phyloP scores from a whole-genome alignment of 148 eudicot genomes.

The Rhododendron henanense region DNA sequence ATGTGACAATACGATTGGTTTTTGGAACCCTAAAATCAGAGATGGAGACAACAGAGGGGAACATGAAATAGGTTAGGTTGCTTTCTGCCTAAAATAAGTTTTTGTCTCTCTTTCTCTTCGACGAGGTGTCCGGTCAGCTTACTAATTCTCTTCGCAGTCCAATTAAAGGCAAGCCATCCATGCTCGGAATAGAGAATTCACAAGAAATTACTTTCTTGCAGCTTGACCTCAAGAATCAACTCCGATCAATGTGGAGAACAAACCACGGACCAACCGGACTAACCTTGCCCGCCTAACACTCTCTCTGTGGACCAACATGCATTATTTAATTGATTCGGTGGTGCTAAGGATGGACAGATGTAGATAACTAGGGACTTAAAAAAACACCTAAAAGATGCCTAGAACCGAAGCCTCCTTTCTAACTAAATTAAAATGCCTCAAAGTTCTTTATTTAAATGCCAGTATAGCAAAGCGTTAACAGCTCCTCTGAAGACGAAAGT shows the following conservation, averaged over 20 bases:
- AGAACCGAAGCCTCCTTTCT: background rate
- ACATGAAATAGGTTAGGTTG: background rate
- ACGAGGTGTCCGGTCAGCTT: too few relatives aligned
- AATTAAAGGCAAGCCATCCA: too few relatives aligned
- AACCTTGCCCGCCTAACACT: background rate
- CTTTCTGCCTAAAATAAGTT: background rate
- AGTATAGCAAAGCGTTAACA: background rate
- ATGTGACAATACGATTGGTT: background rate
- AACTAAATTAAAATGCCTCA: background rate
- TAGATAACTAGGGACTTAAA: background rate
- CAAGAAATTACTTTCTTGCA: too few relatives aligned
- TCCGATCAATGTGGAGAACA: too few relatives aligned
- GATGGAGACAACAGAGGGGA: conserved; percentile 2
- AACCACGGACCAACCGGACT: background rate
- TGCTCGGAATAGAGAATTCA: background rate
- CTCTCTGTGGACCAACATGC: background rate
- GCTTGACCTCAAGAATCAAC: too few relatives aligned
- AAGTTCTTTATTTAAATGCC: background rate
- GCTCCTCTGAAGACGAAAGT: background rate
- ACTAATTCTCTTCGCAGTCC: too few relatives aligned
- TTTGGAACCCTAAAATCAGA: background rate
- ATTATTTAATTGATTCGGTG: background rate
- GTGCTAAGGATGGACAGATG: background rate
- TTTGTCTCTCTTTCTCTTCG: background rate
- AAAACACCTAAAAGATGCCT: background rate